phyloP scores from a whole-genome alignment of 768 basidiomycete species.

The Phaeotremella fagi region DNA sequence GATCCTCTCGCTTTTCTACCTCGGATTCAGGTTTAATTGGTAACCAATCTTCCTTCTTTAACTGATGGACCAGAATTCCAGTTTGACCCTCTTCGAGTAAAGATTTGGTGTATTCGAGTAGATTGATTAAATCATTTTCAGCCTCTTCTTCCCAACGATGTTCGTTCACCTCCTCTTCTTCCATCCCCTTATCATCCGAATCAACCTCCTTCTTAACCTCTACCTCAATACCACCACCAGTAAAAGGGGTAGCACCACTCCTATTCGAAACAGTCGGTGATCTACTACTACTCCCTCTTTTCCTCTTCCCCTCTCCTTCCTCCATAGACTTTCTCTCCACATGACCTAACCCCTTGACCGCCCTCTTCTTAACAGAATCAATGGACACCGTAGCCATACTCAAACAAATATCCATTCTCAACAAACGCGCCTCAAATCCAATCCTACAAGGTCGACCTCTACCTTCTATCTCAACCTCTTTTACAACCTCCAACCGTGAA shows the following conservation, averaged over 20 bases:
- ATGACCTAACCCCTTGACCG: too few species aligned
- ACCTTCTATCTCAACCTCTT: slow-evolving; percentile 10
- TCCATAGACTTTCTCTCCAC: too few species aligned
- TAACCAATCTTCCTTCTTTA: slow-evolving; percentile 20
- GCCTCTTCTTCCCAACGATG: slow-evolving; percentile 24
- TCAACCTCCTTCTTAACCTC: background rate
- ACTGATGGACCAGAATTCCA: background rate
- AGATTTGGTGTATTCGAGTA: slow-evolving; percentile 2
- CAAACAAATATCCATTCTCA: slow-evolving; percentile 23
- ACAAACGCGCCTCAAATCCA: slow-evolving; percentile 19
- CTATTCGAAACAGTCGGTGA: background rate
- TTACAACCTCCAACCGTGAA: slow-evolving; percentile 1
- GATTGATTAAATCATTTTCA: slow-evolving; percentile 12
- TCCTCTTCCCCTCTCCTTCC: background rate
- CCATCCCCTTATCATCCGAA: background rate
- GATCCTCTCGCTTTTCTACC: background rate
- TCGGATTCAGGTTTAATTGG: background rate
- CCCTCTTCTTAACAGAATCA: slow-evolving; percentile 17
- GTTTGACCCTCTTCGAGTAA: slow-evolving; percentile 5
- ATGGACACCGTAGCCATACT: slow-evolving; percentile 27
- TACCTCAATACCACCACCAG: background rate
- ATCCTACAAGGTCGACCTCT: slow-evolving; percentile 13
- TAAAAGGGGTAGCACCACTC: background rate
- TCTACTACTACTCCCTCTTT: background rate
- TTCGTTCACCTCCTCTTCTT: background rate